Evolutionary conservation across 1,284 basidiomycete genomes (phyloP), one percentile per base, ranked within the genome.

Genomic region (Cystobasidiaceae sp.): DNA sequence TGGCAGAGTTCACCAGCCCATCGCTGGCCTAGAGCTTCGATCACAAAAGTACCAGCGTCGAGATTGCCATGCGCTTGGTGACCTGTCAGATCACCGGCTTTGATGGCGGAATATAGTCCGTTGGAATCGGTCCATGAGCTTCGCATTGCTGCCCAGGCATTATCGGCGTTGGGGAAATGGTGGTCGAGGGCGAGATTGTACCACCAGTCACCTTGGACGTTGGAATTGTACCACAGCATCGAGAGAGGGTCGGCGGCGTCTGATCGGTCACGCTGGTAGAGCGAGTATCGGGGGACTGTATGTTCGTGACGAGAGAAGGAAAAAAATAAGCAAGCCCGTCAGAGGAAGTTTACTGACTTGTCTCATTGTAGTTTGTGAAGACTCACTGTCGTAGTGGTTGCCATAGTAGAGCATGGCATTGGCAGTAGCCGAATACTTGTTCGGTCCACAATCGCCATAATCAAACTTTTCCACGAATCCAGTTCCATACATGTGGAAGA

Each of bases 161-260:
- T 85, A 39, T 82, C 76, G 21, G 72, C 72, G 71, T 86, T 83
- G 72, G 84, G 80, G 78, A 93, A 97, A 81, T 86, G 85, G 69
- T 83, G 80, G 79, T 98, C 94, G 49, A 97, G 82, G 1, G 87
- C 76, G 48, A 88, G 78, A 51, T 85, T 86, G 74, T 93, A 85
- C 93, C 92, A 97, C 82, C 88, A 98, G 50, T 90, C 90, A 65
- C 94, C 94, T 19, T 81, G 78, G 51, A 86, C 83, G 4, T 84
- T 80, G 11, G 92, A 85, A 75, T 97, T 82, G 77, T 97, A 98
- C 91, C 92, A 98, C 81, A 98, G 94, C 90, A 98, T 94, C 74
- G 85, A 86, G 84, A 87, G 91, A 0, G 94, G 94, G 70, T 98
- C 94, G 21, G 87, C 79, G 0, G 91, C 86, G 73, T 97, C 93